These are phyloP conservation scores for Lachnellula willkommii DNA, from an alignment of 2,329 filamentous ascomycete genomes.

Conservation along the genomic window DNA sequence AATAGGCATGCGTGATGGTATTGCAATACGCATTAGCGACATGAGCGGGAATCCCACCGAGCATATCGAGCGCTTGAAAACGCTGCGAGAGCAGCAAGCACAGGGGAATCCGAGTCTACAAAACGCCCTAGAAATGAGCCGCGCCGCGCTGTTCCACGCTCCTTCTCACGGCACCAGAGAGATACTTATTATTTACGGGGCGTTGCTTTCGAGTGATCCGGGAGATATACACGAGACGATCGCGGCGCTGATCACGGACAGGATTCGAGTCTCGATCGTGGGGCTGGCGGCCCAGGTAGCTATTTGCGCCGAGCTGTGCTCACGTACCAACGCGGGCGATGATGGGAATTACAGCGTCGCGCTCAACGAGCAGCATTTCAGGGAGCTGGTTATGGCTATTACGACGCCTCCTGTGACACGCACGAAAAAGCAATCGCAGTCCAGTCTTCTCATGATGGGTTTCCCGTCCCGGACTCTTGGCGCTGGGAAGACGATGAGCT, in stretches of 20 bases:
- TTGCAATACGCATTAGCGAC: conserved; percentile 80
- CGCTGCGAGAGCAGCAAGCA: conserved; percentile 60
- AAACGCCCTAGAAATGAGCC: conserved; percentile 92
- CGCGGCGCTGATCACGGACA: conserved; percentile 68
- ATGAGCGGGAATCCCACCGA: conserved; percentile 88
- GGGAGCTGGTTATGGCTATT: conserved; percentile 78
- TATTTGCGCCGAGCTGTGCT: conserved; percentile 84
- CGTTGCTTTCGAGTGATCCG: conserved; percentile 83
- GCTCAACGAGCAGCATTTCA: conserved; percentile 80
- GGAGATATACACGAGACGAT: conserved; percentile 95
- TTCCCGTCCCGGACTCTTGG: conserved; percentile 85
- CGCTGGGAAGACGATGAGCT: conserved; percentile 56
- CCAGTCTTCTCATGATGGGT: conserved; percentile 89
- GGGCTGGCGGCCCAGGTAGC: conserved; percentile 87
- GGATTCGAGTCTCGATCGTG: conserved; percentile 82
- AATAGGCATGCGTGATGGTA: conserved; percentile 86
- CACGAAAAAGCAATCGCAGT: conserved; percentile 51
- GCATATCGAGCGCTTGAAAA: conserved; percentile 72
- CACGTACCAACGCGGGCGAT: conserved; percentile 79
- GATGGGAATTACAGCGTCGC: conserved; percentile 74
- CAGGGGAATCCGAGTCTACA: conserved; percentile 77
- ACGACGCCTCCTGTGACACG: conserved; percentile 86
- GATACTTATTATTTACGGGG: conserved; percentile 86
- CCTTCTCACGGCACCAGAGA: conserved; percentile 91
- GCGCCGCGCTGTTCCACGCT: conserved; percentile 86